phyloP scores from a whole-genome alignment of 2,329 filamentous ascomycete species.

The Penicillium sp. region DNA sequence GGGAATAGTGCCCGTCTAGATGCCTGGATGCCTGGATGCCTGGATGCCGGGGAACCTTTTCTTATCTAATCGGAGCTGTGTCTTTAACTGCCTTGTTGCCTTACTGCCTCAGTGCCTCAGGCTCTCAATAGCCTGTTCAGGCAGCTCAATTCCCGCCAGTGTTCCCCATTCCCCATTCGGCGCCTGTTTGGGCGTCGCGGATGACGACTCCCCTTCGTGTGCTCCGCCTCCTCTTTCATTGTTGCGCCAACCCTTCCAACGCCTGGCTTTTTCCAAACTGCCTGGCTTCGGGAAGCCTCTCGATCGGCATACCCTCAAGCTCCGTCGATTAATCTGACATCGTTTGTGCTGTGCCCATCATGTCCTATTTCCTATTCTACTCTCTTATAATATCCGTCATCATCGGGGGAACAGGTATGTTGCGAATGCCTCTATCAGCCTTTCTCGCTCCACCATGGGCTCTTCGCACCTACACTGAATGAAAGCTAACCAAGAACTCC shows the following conservation, averaged over 20 bases:
- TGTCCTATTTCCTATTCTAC: conserved; percentile 80
- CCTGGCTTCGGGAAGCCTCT: background rate
- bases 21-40: conserved; percentile 12
- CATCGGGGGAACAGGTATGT: conserved; percentile 69
- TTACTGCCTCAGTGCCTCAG: conserved; percentile 1
- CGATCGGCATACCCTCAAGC: background rate
- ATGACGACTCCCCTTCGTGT: conserved; percentile 1
- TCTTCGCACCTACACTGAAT: background rate
- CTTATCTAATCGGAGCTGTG: conserved; percentile 9
- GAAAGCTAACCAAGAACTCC: conserved; percentile 19
- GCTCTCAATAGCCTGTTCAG: background rate
- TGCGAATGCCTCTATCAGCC: conserved; percentile 28
- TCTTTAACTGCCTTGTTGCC: background rate
- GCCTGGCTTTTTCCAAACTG: background rate
- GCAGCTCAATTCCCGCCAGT: background rate
- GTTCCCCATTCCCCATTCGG: conserved; percentile 12
- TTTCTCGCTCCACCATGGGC: background rate
- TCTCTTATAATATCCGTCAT: conserved; percentile 74
- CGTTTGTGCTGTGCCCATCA: conserved; percentile 48
- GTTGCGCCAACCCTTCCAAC: background rate
- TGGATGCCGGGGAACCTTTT: background rate
- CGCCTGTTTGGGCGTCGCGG: conserved; percentile 13
- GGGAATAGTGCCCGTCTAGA: conserved; percentile 35
- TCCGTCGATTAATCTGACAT: background rate
- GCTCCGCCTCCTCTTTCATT: conserved; percentile 5